A percentile compares a stretch with the other conserved stretches of the same genome.
These are phyloP conservation scores for Anisogramma anomala DNA, from an alignment of 2,329 filamentous ascomycete species.

Conservation along the genomic window DNA sequence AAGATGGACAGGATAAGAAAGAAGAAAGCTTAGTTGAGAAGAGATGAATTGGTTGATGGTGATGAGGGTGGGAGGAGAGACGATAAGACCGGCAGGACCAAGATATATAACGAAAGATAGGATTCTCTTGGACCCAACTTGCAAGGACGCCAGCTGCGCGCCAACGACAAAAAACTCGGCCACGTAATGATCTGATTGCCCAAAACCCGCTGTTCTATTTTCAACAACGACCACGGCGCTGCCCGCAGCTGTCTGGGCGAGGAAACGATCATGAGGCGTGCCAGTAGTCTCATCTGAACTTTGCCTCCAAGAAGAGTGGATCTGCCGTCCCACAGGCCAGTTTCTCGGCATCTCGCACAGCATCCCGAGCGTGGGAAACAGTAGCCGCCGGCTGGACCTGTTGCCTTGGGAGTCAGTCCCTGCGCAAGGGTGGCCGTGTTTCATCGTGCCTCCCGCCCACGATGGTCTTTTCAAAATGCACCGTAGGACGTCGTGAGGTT, in stretches of 20 bases:
- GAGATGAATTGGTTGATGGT: constrained; percentile 2
- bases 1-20: not conserved
- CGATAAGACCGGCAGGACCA: not conserved
- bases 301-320: not conserved
- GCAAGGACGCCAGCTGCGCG: not conserved
- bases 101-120: constrained; percentile 6
- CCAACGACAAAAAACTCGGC: not conserved
- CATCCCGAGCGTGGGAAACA: no score
- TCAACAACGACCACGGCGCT: not conserved
- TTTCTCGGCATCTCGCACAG: no score
- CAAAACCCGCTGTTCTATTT: not conserved
- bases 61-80: not conserved
- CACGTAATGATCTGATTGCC: constrained; percentile 1
- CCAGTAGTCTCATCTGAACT: constrained; percentile 11
- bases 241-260: no score
- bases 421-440: no score
- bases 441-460: no score
- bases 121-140: not conserved
- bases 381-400: no score
- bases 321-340: constrained; percentile 1
- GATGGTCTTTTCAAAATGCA: no score
- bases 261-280: constrained; percentile 10
- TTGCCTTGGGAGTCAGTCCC: no score
- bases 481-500: no score
- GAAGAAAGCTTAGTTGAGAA: not conserved